phyloP scores from a whole-genome alignment of 169 alveolate species.

The Plasmodium coatneyi region DNA sequence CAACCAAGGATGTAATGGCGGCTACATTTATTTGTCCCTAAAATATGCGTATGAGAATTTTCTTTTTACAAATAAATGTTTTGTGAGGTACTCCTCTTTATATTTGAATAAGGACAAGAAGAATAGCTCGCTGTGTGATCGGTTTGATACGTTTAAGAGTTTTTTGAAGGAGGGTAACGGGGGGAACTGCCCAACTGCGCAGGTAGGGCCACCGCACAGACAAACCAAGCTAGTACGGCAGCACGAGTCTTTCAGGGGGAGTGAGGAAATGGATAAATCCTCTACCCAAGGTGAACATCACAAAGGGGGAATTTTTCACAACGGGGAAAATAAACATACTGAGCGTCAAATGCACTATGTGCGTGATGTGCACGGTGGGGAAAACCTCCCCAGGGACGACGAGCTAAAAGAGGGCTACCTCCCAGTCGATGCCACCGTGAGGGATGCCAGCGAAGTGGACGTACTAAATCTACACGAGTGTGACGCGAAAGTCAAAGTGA shows the following conservation, averaged over 20 bases:
- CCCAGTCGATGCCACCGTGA: not conserved
- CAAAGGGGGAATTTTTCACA: not conserved
- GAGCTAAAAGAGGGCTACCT: conserved; percentile 14
- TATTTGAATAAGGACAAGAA: not conserved
- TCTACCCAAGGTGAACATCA: not conserved
- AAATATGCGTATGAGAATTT: conserved; percentile 73
- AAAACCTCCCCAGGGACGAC: not conserved
- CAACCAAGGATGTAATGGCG: conserved; percentile 72
- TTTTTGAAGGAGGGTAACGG: not conserved
- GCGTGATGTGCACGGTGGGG: not conserved
- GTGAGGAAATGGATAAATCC: not conserved
- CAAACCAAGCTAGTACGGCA: not conserved
- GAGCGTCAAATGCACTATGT: not conserved
- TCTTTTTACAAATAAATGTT: conserved; percentile 54
- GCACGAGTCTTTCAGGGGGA: not conserved
- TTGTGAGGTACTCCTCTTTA: not conserved
- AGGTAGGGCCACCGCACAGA: not conserved
- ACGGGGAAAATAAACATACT: not conserved
- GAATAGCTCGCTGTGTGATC: conserved; percentile 39
- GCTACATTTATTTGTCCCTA: conserved; percentile 56
- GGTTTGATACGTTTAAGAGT: conserved; percentile 40
- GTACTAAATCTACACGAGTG: not conserved
- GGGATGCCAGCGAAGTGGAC: conserved; percentile 2
- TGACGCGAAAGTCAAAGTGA: conserved; percentile 47
- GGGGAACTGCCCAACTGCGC: not conserved